Conservation (phyloP, 495 filamentous ascomycete genomes). For the Penicillium robsamsonii region DNA sequence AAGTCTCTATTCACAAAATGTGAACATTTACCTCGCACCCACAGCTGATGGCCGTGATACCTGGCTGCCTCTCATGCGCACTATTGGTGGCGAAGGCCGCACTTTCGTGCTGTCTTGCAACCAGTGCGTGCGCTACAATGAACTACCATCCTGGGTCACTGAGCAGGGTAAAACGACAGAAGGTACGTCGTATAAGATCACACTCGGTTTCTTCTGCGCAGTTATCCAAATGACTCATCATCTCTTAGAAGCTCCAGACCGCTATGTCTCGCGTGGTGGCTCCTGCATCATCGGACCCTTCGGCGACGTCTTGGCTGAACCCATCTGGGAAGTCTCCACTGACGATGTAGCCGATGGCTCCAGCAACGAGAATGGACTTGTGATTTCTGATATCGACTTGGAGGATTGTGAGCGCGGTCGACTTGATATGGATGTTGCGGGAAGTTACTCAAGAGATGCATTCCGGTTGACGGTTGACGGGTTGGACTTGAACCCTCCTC, state of each 20-base stretch:
- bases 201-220: not conserved
- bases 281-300: conserved; percentile 78
- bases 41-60: conserved; percentile 85
- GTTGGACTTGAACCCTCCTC: conserved; percentile 68
- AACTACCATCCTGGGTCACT: conserved; percentile 58
- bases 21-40: conserved; percentile 89
- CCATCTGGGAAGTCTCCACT: conserved; percentile 70
- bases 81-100: conserved; percentile 75
- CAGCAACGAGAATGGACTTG: conserved; percentile 31
- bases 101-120: conserved; percentile 84
- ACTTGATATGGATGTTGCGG: conserved; percentile 69
- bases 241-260: not conserved
- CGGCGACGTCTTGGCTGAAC: conserved; percentile 74
- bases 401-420: conserved; percentile 63
- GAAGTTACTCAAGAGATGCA: conserved; percentile 79
- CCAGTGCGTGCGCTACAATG: conserved; percentile 64
- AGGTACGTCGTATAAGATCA: not conserved
- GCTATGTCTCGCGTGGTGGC: conserved; percentile 57
- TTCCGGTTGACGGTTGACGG: conserved; percentile 78
- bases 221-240: not conserved
- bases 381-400: conserved; percentile 55
- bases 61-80: conserved; percentile 80
- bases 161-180: conserved; percentile 7
- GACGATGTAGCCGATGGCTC: conserved; percentile 45
- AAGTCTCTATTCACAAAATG: conserved; percentile 83